phyloP scores from a whole-genome alignment of 1,284 basidiomycete species.

The Gymnopus androsaceus region DNA sequence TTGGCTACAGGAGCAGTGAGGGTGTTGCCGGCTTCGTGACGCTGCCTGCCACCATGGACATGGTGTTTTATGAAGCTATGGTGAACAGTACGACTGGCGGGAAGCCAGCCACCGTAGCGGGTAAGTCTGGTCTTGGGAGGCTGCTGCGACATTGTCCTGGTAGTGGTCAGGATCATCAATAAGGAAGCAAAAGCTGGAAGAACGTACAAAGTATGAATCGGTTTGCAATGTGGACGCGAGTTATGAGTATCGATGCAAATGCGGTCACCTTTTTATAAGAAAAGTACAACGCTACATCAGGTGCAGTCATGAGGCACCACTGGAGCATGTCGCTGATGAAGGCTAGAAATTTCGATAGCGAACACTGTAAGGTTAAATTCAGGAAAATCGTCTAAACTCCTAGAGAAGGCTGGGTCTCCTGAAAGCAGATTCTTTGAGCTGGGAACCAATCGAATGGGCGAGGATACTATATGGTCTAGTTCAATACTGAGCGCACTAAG shows the following conservation, averaged over 20 bases:
- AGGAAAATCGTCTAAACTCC: too few species aligned
- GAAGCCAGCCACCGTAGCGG: constrained; percentile 1
- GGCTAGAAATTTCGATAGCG: too few species aligned
- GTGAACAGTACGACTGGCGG: not conserved
- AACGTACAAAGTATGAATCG: not conserved
- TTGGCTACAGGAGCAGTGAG: not conserved
- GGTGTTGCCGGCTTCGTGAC: not conserved
- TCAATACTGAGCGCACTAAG: too few species aligned
- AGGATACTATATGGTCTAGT: too few species aligned
- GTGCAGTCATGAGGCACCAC: too few species aligned
- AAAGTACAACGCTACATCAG: too few species aligned
- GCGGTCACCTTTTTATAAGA: not conserved
- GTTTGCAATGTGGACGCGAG: not conserved
- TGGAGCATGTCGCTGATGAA: too few species aligned
- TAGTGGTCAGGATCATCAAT: not conserved
- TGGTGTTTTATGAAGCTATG: not conserved
- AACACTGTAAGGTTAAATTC: too few species aligned
- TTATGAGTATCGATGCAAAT: not conserved
- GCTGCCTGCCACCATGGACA: not conserved
- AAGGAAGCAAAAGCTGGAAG: not conserved
- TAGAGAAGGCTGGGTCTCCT: too few species aligned
- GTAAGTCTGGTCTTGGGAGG: not conserved
- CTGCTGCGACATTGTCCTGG: not conserved
- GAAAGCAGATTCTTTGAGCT: too few species aligned
- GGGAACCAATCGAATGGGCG: too few species aligned